Conservation (phyloP, 108 stramenopile species). For the Chaetoceros muelleri region DNA sequence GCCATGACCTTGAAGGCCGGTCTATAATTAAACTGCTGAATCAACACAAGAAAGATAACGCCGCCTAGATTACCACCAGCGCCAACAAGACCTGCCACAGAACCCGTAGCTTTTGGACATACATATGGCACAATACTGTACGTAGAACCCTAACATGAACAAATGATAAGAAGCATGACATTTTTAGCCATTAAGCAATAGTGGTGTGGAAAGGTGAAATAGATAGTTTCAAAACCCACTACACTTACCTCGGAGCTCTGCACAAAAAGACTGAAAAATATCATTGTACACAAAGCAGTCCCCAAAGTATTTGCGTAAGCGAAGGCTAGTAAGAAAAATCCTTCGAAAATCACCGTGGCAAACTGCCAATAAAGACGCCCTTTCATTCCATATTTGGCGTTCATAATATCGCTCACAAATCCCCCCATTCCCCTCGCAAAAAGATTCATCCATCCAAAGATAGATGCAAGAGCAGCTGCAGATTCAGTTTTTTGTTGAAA, state of each 20-base stretch:
- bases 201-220: slow-evolving; percentile 20
- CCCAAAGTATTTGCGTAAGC: slow-evolving; percentile 34
- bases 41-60: slow-evolving; percentile 43
- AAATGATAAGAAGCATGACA: slow-evolving; percentile 70
- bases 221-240: slow-evolving; percentile 25
- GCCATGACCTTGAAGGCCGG: slow-evolving; percentile 41
- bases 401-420: slow-evolving; percentile 38
- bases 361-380: slow-evolving; percentile 55
- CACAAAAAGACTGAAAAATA: slow-evolving; percentile 66
- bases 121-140: slow-evolving; percentile 83
- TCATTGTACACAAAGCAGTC: slow-evolving; percentile 43
- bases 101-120: slow-evolving; percentile 59
- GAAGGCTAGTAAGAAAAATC: slow-evolving; percentile 50
- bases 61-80: slow-evolving; percentile 62
- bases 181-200: slow-evolving; percentile 12
- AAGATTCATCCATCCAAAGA: slow-evolving; percentile 70
- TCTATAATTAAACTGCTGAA: slow-evolving; percentile 32
- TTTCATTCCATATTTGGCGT: slow-evolving; percentile 51
- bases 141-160: slow-evolving; percentile 70
- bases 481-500: slow-evolving; percentile 57
- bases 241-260: slow-evolving; percentile 56
- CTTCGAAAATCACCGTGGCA: slow-evolving; percentile 41
- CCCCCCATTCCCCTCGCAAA: slow-evolving; percentile 74
- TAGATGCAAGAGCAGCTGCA: slow-evolving; percentile 66
- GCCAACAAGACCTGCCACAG: slow-evolving; percentile 73